Evolutionary conservation across 768 basidiomycete species (phyloP).

Genomic region (Cyclocybe aegerita): DNA sequence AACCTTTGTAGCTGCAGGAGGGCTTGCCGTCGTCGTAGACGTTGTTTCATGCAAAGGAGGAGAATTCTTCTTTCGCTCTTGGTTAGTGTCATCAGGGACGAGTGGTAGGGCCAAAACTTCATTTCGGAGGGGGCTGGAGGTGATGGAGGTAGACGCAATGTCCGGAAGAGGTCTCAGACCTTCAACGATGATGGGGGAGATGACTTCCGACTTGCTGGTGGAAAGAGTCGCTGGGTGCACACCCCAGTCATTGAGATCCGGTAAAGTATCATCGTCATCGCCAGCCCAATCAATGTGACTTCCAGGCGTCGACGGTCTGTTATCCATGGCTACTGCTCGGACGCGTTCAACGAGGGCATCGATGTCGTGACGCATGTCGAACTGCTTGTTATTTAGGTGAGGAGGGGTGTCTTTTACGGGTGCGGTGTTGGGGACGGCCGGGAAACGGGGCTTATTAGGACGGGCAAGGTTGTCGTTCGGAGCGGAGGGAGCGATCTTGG

Average conservation of each 20-base stretch:
- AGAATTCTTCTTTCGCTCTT: not conserved
- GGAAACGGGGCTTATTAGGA: conserved; percentile 28
- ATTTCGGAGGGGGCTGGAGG: conserved; percentile 11
- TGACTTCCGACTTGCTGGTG: conserved; percentile 37
- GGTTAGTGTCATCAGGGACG: not conserved
- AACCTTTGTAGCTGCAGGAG: not conserved
- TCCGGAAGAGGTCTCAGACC: conserved; percentile 62
- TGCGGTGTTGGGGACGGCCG: conserved; percentile 34
- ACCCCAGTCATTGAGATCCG: conserved; percentile 87
- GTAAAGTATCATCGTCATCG: conserved; percentile 80
- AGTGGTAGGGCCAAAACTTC: conserved; percentile 1
- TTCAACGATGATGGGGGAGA: conserved; percentile 70
- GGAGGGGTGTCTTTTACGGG: conserved; percentile 59
- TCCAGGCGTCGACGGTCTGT: conserved; percentile 67
- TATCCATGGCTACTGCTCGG: conserved; percentile 69
- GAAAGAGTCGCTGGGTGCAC: conserved; percentile 43
- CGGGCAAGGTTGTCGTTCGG: conserved; percentile 32
- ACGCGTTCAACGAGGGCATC: conserved; percentile 80
- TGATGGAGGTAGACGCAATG: conserved; percentile 21
- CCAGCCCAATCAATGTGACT: conserved; percentile 90
- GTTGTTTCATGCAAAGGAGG: not conserved
- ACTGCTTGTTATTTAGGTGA: conserved; percentile 39
- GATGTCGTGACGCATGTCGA: conserved; percentile 61
- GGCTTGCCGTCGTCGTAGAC: not conserved
- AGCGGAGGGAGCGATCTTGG: conserved; percentile 33